Conservation (phyloP, 192 early-diverging fungal genomes). For the Backusella tuberculispora region DNA sequence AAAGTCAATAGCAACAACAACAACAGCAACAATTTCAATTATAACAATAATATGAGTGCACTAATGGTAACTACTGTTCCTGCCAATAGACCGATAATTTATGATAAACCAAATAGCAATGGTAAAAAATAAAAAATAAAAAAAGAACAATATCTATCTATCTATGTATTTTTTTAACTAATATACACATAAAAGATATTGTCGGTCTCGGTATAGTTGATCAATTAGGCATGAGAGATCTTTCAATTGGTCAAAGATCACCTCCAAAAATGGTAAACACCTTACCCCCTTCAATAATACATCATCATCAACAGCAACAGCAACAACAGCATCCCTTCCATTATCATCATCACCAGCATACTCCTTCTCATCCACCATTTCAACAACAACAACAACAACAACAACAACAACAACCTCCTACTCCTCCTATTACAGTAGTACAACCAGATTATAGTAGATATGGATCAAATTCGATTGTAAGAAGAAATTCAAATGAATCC, state of each 20-base stretch:
- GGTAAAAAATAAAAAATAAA: no score
- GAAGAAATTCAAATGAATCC: constrained; percentile 42
- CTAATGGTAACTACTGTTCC: background rate
- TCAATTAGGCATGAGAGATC: constrained; percentile 4
- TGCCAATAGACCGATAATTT: background rate
- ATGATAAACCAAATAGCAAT: constrained; percentile 14
- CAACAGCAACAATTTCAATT: background rate
- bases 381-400: no score
- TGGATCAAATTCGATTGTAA: constrained; percentile 20
- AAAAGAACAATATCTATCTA: background rate
- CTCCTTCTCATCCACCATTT: background rate
- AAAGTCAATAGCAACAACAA: background rate
- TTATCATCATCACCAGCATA: background rate
- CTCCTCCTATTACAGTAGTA: no score
- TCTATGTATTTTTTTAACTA: background rate
- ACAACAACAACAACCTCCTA: no score
- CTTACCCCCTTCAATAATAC: background rate
- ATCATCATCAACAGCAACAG: background rate
- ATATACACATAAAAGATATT: background rate
- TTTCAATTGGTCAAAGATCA: background rate
- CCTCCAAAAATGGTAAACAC: background rate
- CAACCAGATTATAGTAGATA: background rate
- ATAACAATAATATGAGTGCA: background rate
- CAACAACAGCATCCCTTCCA: background rate
- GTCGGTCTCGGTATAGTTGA: constrained; percentile 12